A percentile compares a stretch with the other conserved stretches of the same genome.
Conservation (phyloP, 2,329 filamentous ascomycete genomes). For the Aschersonia sp. region DNA sequence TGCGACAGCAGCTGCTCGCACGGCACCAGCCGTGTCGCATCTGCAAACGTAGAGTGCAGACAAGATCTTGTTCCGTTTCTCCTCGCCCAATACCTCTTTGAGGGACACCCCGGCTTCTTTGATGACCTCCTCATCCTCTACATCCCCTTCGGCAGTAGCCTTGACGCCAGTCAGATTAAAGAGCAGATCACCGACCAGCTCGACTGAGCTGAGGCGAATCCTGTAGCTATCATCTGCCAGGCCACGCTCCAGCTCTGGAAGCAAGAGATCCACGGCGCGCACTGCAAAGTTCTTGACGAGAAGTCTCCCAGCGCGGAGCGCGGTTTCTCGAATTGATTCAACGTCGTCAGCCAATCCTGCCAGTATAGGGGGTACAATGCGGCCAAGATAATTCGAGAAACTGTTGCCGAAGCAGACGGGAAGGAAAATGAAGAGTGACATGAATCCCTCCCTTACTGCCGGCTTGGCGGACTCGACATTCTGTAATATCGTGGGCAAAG, state of each 20-base stretch:
- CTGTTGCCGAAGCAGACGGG: conserved; percentile 98
- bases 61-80: conserved; percentile 91
- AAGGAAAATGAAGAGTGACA: conserved; percentile 98
- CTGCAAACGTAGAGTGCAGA: conserved; percentile 97
- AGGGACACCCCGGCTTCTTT: conserved; percentile 87
- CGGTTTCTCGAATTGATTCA: conserved; percentile 93
- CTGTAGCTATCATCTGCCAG: conserved; percentile 95
- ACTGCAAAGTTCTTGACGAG: conserved; percentile 98
- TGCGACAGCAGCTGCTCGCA: conserved; percentile 75
- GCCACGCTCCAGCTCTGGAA: conserved; percentile 90
- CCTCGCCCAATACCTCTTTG: conserved; percentile 84
- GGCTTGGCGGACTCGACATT: conserved; percentile 87
- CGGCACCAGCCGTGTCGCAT: conserved; percentile 85
- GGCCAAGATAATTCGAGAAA: conserved; percentile 88
- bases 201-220: conserved; percentile 94
- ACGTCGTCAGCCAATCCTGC: conserved; percentile 89
- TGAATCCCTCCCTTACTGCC: conserved; percentile 91
- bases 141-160: conserved; percentile 63
- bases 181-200: conserved; percentile 87
- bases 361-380: conserved; percentile 90
- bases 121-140: conserved; percentile 61
- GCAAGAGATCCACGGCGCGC: conserved; percentile 80
- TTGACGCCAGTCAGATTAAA: conserved; percentile 96
- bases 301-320: conserved; percentile 79
- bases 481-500: conserved; percentile 85